Evolutionary conservation across 805 yeast genomes (phyloP), one percentile per base, ranked within the genome.

Genomic region (Candida orba): DNA sequence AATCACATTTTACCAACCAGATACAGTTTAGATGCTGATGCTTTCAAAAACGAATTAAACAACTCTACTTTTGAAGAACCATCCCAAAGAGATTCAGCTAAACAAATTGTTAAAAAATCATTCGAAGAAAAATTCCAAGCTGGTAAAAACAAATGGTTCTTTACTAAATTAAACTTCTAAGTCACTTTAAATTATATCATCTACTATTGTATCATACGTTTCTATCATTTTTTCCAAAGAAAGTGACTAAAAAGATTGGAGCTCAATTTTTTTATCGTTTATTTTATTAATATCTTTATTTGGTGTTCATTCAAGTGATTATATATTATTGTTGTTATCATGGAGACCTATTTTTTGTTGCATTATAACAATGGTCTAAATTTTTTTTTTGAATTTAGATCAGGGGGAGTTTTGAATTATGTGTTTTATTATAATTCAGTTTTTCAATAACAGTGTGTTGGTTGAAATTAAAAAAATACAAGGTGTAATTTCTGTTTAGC

Each of bases 131-230:
- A 89, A 82, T 95, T 91, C 82, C 95, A 86, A 74, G 89, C 96
- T 69, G 99, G 99, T 73, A 89, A 93, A 85, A 91, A 91, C 90
- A 90, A 89, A 79, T 93, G 99, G 99, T 93, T 93, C 83, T 93
- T 93, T 90, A 82, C 95, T 75, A 93, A 93, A 79, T 84, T 87
- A 71, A 81, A 84, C 77, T 87, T 87, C 78, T 87, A 86, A 52
- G 35, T 90, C 81, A 82, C 73, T 43, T 56, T 54, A 15, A 22
- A 48, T 29, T 29, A 27, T 27, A 37, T 37, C 25, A 58, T 54
- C 48, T 52, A 39, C 12, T 9, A 38, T 35, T 39, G 36, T 39
- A 25, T 36, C 40, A 34, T 39, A 35, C 31, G 25, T 39, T 30
- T 24, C 39, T 36, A 31, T 39, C 39, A 27, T 12, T 27, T 27